Evolutionary conservation across 257 asterid genomes (phyloP), one percentile per base, ranked within the genome.

Genomic region (Coffea eugenioides): DNA sequence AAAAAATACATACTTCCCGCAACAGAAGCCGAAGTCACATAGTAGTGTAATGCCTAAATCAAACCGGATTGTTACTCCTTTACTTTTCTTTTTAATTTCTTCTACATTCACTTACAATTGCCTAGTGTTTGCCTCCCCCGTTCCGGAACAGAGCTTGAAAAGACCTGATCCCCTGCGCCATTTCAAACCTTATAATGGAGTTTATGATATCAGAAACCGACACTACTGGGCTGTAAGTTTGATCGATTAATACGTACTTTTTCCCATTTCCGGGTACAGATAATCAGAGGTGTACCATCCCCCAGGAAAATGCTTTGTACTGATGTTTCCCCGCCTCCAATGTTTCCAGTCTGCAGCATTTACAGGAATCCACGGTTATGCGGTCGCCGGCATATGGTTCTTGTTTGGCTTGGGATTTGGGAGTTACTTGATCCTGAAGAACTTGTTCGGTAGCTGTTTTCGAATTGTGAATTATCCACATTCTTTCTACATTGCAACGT

Each of bases 161-260:
- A 81, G 94, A 72, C 88, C 85, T 52, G 91, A 90, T 56, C 95
- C 93, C 23, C 49, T 89, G 6, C 51, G 67, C 3, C 79, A 82
- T 27, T 85, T 86, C 80, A 89, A 79, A 74, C 73, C 80, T 4
- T 86, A 85, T 48, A 80, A 78, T 45, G 90, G 91, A 68, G 81
- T 54, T 83, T 89, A 82, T 79, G 89, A 90, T 81, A 73, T 90
- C 83, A 77, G 86, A 21, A 78, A 85, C 83, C 88, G 78, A 66
- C 93, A 90, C 79, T 90, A 89, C 85, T 90, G 95, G 95, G 93
- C 88, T 65, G 90, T 90, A 82, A 86, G 95, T 78, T 45, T n/a
- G 1, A 25, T 79, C 46, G 31, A 9, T 66, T 6, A 31, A 12
- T 61, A 18, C 57, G 6, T 34, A n/a, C 3, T n/a, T 25, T 3